These are phyloP conservation scores for Leishmania tropica DNA, from an alignment of 208 protist genomes.

Conservation along the genomic window DNA sequence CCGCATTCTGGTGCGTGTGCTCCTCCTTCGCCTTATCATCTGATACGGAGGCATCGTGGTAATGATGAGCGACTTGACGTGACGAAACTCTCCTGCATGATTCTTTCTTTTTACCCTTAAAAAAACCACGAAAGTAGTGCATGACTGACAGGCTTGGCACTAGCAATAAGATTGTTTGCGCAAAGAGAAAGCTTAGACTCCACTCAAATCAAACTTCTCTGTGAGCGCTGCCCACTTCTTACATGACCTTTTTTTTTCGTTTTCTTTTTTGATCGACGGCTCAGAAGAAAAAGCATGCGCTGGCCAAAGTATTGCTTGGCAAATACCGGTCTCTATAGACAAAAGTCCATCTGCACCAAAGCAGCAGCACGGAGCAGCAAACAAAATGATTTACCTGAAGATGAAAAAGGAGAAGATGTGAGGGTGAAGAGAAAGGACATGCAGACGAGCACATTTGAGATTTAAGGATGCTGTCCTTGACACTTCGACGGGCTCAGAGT, in stretches of 20 bases:
- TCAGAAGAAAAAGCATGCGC: not conserved
- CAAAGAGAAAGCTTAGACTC: not conserved
- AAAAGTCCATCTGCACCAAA: not conserved
- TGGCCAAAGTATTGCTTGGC: not conserved
- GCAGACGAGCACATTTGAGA: not conserved
- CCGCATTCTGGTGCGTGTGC: not conserved
- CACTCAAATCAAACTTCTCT: not conserved
- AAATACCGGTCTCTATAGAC: not conserved
- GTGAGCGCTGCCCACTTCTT: not conserved
- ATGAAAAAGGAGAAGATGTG: not conserved
- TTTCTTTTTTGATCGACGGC: conserved; percentile 5
- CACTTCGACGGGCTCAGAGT: not conserved
- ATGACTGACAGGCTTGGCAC: conserved; percentile 7
- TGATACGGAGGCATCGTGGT: conserved; percentile 3
- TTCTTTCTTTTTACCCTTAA: conserved; percentile 27
- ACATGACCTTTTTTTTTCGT: not conserved
- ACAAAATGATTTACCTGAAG: not conserved
- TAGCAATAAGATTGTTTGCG: not conserved
- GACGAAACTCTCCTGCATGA: conserved; percentile 3
- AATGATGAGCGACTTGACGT: conserved; percentile 2
- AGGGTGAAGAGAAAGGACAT: not conserved
- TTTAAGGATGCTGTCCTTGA: not conserved
- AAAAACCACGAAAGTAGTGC: conserved; percentile 24
- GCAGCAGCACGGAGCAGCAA: not conserved
- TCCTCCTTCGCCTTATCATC: not conserved